phyloP scores from a whole-genome alignment of 2,329 filamentous ascomycete genomes.

The Aureobasidium sp. region DNA sequence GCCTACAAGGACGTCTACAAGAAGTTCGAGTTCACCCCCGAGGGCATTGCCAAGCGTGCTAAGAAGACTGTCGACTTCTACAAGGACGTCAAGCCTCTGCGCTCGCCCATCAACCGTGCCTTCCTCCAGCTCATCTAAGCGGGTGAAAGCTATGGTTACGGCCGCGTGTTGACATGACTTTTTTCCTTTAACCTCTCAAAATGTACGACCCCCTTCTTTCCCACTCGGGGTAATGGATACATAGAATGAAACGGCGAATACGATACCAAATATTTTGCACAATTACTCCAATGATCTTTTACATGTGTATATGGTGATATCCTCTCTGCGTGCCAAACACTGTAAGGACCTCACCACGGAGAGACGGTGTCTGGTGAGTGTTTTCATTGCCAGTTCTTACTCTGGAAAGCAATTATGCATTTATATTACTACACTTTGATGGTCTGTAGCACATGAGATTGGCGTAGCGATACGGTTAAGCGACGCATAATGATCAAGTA shows the following conservation, averaged over 20 bases:
- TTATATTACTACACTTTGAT: no score
- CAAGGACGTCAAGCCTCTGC: conserved; percentile 81
- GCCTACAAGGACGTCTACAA: conserved; percentile 98
- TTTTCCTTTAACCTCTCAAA: background rate
- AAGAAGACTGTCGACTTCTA: conserved; percentile 91
- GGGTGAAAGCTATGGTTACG: conserved; percentile 4
- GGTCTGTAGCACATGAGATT: no score
- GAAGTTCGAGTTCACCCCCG: conserved; percentile 99
- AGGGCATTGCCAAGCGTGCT: conserved; percentile 93
- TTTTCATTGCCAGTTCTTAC: no score
- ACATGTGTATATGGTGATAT: background rate
- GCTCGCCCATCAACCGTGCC: conserved; percentile 92
- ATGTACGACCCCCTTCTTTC: background rate
- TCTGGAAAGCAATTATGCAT: background rate
- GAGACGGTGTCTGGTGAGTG: no score
- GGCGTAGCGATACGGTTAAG: no score
- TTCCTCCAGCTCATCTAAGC: conserved; percentile 92
- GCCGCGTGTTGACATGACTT: conserved; percentile 10
- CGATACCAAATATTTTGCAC: conserved; percentile 10
- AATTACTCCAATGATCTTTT: background rate
- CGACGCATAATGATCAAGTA: no score
- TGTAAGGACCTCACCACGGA: no score
- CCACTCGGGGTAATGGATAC: conserved; percentile 4
- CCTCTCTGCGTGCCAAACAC: no score
- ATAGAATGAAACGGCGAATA: conserved; percentile 13